phyloP scores from a whole-genome alignment of 129 eudicot genomes.

The Glebionis coronaria region DNA sequence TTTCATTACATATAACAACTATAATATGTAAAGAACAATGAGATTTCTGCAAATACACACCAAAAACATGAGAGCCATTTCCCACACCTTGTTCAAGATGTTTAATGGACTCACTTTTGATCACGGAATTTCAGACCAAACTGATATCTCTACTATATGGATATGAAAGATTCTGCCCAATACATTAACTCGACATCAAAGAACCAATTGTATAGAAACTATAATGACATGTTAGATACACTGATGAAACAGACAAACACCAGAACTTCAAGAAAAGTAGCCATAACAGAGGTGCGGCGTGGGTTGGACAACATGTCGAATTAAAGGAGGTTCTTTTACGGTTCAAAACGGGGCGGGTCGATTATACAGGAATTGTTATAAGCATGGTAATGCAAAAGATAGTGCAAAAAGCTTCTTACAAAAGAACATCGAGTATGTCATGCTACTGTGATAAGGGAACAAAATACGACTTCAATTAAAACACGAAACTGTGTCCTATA shows the following conservation, averaged over 20 bases:
- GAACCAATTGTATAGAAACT: constrained; percentile 74
- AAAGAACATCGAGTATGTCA: too few relatives aligned
- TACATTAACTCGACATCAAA: constrained; percentile 88
- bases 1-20: too few relatives aligned
- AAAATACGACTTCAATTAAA: too few relatives aligned
- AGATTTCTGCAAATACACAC: neutral
- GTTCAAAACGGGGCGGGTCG: too few relatives aligned
- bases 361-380: too few relatives aligned
- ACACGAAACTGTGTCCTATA: too few relatives aligned
- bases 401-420: too few relatives aligned
- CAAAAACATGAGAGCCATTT: constrained; percentile 69
- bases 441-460: too few relatives aligned
- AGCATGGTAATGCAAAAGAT: too few relatives aligned
- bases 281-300: neutral
- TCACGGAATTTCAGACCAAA: constrained; percentile 96
- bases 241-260: neutral
- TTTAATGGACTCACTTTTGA: constrained; percentile 78
- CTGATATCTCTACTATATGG: constrained; percentile 75
- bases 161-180: constrained; percentile 69
- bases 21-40: constrained; percentile 4
- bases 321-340: too few relatives aligned
- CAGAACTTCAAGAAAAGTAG: neutral
- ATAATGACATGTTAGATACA: constrained; percentile 3
- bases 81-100: constrained; percentile 96
- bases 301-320: too few relatives aligned